These are phyloP conservation scores for Ogataea allantospora DNA, from an alignment of 805 yeast species.

Conservation along the genomic window DNA sequence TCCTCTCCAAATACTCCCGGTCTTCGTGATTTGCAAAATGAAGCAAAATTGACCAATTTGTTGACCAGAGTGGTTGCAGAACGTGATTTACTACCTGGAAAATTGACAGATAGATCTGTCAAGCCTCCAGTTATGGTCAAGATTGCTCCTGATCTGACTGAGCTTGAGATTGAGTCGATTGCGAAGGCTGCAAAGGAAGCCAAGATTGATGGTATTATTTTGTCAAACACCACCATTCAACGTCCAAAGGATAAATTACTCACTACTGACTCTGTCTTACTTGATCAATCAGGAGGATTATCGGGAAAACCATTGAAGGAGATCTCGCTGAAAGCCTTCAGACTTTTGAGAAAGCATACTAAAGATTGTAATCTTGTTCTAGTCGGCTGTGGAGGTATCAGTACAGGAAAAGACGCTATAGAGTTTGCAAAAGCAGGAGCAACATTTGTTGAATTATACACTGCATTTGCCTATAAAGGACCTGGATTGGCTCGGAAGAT, in stretches of 20 bases:
- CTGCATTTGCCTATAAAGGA: constrained; percentile 89
- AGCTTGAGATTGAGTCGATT: constrained; percentile 75
- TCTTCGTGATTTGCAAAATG: constrained; percentile 79
- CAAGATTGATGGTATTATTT: constrained; percentile 84
- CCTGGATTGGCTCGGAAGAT: constrained; percentile 74
- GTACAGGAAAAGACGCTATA: constrained; percentile 81
- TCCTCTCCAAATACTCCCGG: constrained; percentile 98
- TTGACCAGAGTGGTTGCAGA: constrained; percentile 66
- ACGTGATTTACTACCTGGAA: constrained; percentile 51
- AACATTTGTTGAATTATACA: constrained; percentile 79
- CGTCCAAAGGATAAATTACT: constrained; percentile 62
- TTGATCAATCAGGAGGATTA: constrained; percentile 76
- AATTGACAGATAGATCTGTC: constrained; percentile 37
- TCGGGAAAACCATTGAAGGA: constrained; percentile 93
- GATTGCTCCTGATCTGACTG: constrained; percentile 89
- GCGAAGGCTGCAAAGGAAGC: constrained; percentile 76
- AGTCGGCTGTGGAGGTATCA: constrained; percentile 93
- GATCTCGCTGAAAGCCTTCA: constrained; percentile 67
- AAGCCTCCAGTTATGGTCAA: constrained; percentile 85
- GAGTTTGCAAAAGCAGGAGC: constrained; percentile 96
- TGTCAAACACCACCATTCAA: constrained; percentile 88
- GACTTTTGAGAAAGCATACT: constrained; percentile 68
- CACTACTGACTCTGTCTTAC: constrained; percentile 44
- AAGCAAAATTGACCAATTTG: constrained; percentile 65
- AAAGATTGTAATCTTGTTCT: constrained; percentile 72